phyloP scores from a whole-genome alignment of 192 early-diverging fungal genomes.

The Polychytrium aggregatum region DNA sequence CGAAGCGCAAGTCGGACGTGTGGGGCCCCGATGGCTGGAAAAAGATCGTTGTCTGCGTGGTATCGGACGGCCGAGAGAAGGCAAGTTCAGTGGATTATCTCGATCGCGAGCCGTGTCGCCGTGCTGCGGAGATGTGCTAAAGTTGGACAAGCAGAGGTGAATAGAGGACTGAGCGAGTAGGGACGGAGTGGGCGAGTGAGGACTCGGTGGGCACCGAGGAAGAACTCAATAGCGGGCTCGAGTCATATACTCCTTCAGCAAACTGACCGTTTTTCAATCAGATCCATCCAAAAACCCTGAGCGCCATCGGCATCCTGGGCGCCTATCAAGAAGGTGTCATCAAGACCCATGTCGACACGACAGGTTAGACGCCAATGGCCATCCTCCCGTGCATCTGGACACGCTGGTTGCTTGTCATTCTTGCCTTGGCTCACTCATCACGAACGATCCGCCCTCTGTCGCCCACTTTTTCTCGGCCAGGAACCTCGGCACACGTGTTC shows the following conservation, averaged over 20 bases:
- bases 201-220: too few species aligned
- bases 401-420: too few species aligned
- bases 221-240: too few species aligned
- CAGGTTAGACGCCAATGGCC: conserved; percentile 46
- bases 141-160: too few species aligned
- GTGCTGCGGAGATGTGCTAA: too few species aligned
- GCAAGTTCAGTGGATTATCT: neutral
- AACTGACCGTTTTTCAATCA: conserved; percentile 14
- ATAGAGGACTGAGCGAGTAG: too few species aligned
- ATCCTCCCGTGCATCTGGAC: too few species aligned
- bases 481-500: conserved; percentile 56
- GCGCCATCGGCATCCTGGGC: conserved; percentile 50
- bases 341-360: conserved; percentile 43
- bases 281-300: conserved; percentile 61
- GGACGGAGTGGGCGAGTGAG: too few species aligned
- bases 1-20: conserved; percentile 47
- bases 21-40: conserved; percentile 54
- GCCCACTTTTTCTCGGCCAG: conserved; percentile 70
- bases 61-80: conserved; percentile 29
- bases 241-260: too few species aligned
- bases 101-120: too few species aligned
- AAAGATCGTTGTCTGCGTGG: conserved; percentile 38
- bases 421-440: too few species aligned
- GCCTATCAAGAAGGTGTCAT: conserved; percentile 34
- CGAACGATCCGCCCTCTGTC: too few species aligned